Evolutionary conservation across 1,139 yeast genomes (phyloP).

Genomic region (Magnusiomyces paraingens): DNA sequence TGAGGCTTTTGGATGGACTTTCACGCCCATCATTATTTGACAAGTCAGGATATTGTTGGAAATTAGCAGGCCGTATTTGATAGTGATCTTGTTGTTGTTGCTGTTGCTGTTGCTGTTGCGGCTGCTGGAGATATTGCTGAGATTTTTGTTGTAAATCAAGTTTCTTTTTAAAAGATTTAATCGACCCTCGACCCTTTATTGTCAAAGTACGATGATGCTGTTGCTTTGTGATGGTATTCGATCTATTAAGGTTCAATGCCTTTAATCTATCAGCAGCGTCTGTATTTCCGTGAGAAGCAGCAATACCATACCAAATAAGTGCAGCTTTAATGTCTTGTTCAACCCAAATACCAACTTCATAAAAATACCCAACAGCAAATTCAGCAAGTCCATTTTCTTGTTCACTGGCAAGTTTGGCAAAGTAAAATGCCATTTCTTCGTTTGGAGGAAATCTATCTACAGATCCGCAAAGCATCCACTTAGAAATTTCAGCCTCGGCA

Average conservation of each 20-base stretch:
- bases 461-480: conserved; percentile 38
- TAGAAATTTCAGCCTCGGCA: conserved; percentile 36
- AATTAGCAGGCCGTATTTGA: too few species aligned
- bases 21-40: too few species aligned
- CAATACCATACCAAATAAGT: conserved; percentile 27
- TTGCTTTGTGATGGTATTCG: conserved; percentile 22
- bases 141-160: neutral
- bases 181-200: conserved; percentile 24
- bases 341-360: conserved; percentile 37
- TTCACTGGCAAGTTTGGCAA: conserved; percentile 34
- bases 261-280: conserved; percentile 32
- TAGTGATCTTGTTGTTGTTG: too few species aligned
- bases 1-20: too few species aligned
- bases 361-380: conserved; percentile 38
- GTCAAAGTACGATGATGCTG: conserved; percentile 27
- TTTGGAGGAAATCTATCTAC: conserved; percentile 29
- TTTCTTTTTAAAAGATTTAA: conserved; percentile 19
- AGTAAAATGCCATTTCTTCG: conserved; percentile 36
- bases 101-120: too few species aligned
- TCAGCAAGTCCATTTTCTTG: conserved; percentile 33
- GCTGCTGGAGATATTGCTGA: too few species aligned
- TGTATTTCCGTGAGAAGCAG: conserved; percentile 29
- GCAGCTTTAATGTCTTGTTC: conserved; percentile 28
- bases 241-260: conserved; percentile 19
- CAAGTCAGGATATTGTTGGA: too few species aligned